These are phyloP conservation scores for Trichophaea hybrida DNA, from an alignment of 2,329 filamentous ascomycete species.

Conservation along the genomic window DNA sequence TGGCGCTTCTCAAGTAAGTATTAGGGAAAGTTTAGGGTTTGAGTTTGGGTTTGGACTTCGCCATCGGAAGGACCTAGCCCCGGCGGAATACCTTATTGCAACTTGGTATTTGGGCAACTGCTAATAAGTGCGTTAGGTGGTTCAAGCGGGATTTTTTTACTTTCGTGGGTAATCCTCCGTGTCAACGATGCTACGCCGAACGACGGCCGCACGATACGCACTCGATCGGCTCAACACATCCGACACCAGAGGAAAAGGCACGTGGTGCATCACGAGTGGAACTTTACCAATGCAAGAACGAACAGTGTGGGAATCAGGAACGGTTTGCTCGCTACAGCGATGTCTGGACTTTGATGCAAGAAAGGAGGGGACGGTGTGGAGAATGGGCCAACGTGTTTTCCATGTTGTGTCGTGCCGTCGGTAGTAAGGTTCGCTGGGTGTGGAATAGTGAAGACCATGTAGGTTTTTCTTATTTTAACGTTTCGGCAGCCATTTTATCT, in stretches of 20 bases:
- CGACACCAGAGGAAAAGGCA: conserved; percentile 76
- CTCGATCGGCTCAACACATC: conserved; percentile 66
- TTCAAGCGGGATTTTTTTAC: conserved; percentile 91
- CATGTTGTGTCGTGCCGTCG: conserved; percentile 90
- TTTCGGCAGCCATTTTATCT: background rate
- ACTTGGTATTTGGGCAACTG: background rate
- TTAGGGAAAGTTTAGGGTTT: background rate
- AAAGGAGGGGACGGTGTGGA: conserved; percentile 68
- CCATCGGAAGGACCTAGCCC: conserved; percentile 9
- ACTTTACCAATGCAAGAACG: conserved; percentile 70
- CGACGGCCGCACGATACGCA: conserved; percentile 44
- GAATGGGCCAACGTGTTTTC: conserved; percentile 99
- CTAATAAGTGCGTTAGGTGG: conserved; percentile 49
- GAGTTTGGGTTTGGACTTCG: conserved; percentile 1
- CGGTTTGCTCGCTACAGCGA: conserved; percentile 90
- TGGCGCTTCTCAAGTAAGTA: conserved; percentile 64
- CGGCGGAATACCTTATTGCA: background rate
- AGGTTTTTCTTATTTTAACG: background rate
- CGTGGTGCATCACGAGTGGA: conserved; percentile 79
- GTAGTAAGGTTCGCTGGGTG: conserved; percentile 84
- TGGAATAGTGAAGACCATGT: conserved; percentile 94
- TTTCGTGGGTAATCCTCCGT: conserved; percentile 92
- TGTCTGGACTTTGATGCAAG: conserved; percentile 82
- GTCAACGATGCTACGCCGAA: conserved; percentile 60
- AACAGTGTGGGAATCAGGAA: conserved; percentile 62